Percentiles rank a stretch among this genome's conserved stretches.
These are phyloP conservation scores for Paracamarosporium sp. DNA, from an alignment of 2,329 filamentous ascomycete species.

Conservation along the genomic window DNA sequence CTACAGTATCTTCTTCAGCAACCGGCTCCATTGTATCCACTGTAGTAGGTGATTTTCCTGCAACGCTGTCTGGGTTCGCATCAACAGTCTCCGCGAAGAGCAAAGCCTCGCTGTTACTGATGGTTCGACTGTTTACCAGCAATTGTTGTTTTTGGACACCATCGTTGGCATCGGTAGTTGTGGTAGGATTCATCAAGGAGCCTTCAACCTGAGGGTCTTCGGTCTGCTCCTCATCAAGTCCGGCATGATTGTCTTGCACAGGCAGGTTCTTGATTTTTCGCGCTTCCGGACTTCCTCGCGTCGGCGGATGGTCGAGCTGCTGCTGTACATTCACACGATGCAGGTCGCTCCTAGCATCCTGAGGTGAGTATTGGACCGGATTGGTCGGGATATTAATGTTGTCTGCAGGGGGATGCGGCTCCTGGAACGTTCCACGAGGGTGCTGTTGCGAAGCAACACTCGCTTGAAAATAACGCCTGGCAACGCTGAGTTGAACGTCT, in stretches of 20 bases:
- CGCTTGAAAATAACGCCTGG: slow-evolving; percentile 11
- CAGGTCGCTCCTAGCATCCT: slow-evolving; percentile 45
- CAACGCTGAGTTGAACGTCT: slow-evolving; percentile 15
- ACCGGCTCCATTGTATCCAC: neutral
- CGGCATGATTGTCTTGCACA: slow-evolving; percentile 10
- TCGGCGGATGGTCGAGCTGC: neutral
- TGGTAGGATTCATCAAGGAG: neutral
- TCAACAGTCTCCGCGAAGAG: neutral
- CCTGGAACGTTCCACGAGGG: neutral
- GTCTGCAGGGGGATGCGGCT: neutral
- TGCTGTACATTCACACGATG: slow-evolving; percentile 16
- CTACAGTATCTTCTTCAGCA: neutral
- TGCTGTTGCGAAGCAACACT: neutral
- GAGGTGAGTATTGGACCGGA: slow-evolving; percentile 37
- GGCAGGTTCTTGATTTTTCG: slow-evolving; percentile 25
- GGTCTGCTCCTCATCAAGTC: neutral
- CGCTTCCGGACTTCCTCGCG: slow-evolving; percentile 19
- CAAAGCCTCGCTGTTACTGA: neutral
- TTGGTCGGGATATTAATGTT: neutral
- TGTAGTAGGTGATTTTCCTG: neutral
- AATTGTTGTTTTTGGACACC: neutral
- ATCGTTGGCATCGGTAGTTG: neutral
- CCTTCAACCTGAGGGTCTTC: neutral
- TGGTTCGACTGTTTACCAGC: too few relatives aligned
- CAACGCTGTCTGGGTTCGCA: neutral